A percentile compares a stretch with the other conserved stretches of the same genome.
phyloP scores from a whole-genome alignment of 306 rosid species.

The Trifolium fragiferum region DNA sequence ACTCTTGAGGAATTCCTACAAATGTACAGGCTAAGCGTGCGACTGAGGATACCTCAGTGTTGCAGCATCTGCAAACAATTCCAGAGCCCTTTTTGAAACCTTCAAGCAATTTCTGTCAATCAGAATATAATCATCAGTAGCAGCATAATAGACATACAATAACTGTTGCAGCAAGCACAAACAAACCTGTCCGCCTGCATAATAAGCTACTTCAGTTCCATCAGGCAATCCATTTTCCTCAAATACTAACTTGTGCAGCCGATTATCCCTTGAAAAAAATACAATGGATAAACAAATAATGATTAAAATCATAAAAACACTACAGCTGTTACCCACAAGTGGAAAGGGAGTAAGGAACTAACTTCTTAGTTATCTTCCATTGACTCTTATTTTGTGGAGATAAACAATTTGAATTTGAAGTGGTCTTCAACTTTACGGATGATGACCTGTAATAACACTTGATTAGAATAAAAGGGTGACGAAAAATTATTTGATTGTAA shows the following conservation, averaged over 20 bases:
- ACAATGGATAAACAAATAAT: conserved; percentile 30
- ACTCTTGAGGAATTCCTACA: conserved; percentile 18
- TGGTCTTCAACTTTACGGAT: conserved; percentile 52
- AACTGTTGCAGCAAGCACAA: conserved; percentile 26
- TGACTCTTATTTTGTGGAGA: conserved; percentile 64
- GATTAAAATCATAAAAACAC: conserved; percentile 36
- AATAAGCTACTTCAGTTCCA: conserved; percentile 97
- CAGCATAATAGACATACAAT: conserved; percentile 32
- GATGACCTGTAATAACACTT: conserved; percentile 56
- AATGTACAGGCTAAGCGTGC: conserved; percentile 37
- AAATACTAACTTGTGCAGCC: conserved; percentile 92
- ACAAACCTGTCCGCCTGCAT: conserved; percentile 89
- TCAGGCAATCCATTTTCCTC: conserved; percentile 93
- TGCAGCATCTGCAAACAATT: conserved; percentile 91
- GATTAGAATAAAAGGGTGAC: conserved; percentile 32
- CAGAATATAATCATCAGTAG: conserved; percentile 32
- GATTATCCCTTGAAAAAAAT: conserved; percentile 72
- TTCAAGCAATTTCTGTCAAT: conserved; percentile 83
- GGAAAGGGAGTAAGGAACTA: conserved; percentile 34
- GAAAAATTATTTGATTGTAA: conserved; percentile 7
- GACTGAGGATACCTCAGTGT: conserved; percentile 60
- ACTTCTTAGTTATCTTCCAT: conserved; percentile 89
- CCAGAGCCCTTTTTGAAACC: conserved; percentile 92
- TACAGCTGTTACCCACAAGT: conserved; percentile 33
- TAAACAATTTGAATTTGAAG: conserved; percentile 49